Conservation (phyloP, 345 rosid genomes). For the Passiflora organensis region DNA sequence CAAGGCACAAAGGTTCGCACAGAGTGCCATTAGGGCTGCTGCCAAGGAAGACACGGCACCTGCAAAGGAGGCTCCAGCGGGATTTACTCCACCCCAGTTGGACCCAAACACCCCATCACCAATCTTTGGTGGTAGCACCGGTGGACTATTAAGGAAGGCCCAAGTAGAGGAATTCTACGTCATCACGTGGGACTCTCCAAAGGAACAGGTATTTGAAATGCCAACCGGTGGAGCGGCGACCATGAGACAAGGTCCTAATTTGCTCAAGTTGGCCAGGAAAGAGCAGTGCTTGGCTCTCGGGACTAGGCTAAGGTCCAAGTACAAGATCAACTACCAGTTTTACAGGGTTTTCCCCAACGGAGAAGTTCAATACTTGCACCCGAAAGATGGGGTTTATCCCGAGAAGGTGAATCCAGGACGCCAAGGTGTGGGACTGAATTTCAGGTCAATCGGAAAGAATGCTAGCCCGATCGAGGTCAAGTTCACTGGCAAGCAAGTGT, state of each 20-base stretch:
- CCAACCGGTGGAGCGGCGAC: constrained; percentile 93
- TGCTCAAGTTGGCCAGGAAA: constrained; percentile 89
- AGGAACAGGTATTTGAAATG: constrained; percentile 95
- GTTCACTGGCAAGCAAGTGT: constrained; percentile 87
- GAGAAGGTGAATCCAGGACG: constrained; percentile 92
- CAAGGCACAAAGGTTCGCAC: constrained; percentile 10
- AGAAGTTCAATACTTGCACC: constrained; percentile 90
- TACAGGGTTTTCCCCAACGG: constrained; percentile 92
- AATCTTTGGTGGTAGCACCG: constrained; percentile 84
- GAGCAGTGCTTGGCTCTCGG: constrained; percentile 94
- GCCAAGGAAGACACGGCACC: constrained; percentile 28
- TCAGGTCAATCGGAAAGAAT: constrained; percentile 88
- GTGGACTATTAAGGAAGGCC: constrained; percentile 74
- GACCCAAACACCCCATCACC: constrained; percentile 91
- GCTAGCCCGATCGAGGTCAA: constrained; percentile 84
- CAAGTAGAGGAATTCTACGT: constrained; percentile 92
- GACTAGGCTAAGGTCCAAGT: constrained; percentile 86
- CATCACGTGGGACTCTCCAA: constrained; percentile 89
- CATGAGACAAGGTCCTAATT: constrained; percentile 90
- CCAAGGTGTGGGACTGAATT: constrained; percentile 74
- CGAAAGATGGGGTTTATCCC: constrained; percentile 92
- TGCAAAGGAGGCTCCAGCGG: constrained; percentile 56
- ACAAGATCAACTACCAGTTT: constrained; percentile 94
- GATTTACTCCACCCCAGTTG: constrained; percentile 76
- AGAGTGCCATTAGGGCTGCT: constrained; percentile 35